These are phyloP conservation scores for Solanum rostratum DNA, from an alignment of 257 asterid genomes.

Conservation along the genomic window DNA sequence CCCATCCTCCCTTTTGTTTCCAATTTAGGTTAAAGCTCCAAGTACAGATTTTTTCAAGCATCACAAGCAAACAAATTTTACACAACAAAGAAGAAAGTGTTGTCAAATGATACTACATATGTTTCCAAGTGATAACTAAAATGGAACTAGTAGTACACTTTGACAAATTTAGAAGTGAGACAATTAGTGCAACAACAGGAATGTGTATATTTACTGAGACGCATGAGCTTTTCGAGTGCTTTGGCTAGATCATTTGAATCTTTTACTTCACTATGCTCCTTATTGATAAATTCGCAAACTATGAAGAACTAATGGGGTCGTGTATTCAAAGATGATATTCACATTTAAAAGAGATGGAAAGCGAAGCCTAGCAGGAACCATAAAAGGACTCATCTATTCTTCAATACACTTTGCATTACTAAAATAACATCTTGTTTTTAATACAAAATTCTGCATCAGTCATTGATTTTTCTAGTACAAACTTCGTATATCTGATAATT, in stretches of 20 bases:
- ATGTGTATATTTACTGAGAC: slow-evolving; percentile 8
- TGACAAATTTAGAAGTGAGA: not conserved
- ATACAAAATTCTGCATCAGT: too few species aligned
- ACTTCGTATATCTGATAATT: too few species aligned
- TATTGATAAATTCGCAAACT: too few species aligned
- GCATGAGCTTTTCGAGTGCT: slow-evolving; percentile 15
- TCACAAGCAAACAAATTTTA: not conserved
- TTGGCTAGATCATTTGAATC: slow-evolving; percentile 22
- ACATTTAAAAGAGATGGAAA: too few species aligned
- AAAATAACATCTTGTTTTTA: too few species aligned
- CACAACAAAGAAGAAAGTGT: not conserved
- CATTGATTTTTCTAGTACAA: too few species aligned
- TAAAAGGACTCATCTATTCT: too few species aligned
- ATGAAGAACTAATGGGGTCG: too few species aligned
- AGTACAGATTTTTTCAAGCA: not conserved
- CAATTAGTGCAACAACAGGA: not conserved
- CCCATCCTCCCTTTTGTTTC: not conserved
- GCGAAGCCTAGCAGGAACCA: too few species aligned
- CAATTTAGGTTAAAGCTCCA: not conserved
- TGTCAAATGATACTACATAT: not conserved
- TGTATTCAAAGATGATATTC: too few species aligned
- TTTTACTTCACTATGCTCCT: slow-evolving; percentile 20
- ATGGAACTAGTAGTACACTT: not conserved
- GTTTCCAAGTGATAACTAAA: not conserved
- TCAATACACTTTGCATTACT: too few species aligned